These are phyloP conservation scores for Saccharomycopsis hybrid DNA, from an alignment of 1,139 yeast species.

Conservation along the genomic window DNA sequence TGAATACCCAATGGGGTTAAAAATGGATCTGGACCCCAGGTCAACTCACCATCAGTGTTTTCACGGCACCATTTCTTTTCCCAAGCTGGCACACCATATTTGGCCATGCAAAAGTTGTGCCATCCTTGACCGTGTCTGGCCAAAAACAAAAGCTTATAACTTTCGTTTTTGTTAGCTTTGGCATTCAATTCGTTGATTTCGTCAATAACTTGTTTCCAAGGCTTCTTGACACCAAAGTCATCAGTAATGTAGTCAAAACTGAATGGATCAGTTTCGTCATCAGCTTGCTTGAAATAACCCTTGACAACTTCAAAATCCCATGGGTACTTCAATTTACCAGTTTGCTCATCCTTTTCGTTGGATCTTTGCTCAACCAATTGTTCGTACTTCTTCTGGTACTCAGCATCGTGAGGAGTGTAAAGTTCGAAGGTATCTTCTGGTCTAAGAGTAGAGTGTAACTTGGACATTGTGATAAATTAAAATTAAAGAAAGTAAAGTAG, in stretches of 20 bases:
- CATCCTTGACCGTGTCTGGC: constrained; percentile 79
- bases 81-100: constrained; percentile 59
- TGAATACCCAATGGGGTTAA: constrained; percentile 53
- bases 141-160: constrained; percentile 50
- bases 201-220: constrained; percentile 41
- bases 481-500: too few species aligned
- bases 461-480: too few species aligned
- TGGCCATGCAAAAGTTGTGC: constrained; percentile 56
- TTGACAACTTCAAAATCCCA: constrained; percentile 42
- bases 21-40: constrained; percentile 66
- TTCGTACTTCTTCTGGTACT: not conserved
- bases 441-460: too few species aligned
- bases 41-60: constrained; percentile 48
- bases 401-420: constrained; percentile 10
- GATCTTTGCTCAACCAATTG: not conserved
- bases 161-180: constrained; percentile 31
- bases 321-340: constrained; percentile 26
- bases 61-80: constrained; percentile 49
- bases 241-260: constrained; percentile 40
- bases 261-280: constrained; percentile 37
- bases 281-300: constrained; percentile 49
- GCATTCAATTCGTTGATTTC: constrained; percentile 36
- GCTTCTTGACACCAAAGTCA: constrained; percentile 41
- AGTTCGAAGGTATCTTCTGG: constrained; percentile 13
- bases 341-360: constrained; percentile 8